Base-by-base conservation (phyloP, 129 eudicot genomes). In the Saposhnikovia divaricata region DNA sequence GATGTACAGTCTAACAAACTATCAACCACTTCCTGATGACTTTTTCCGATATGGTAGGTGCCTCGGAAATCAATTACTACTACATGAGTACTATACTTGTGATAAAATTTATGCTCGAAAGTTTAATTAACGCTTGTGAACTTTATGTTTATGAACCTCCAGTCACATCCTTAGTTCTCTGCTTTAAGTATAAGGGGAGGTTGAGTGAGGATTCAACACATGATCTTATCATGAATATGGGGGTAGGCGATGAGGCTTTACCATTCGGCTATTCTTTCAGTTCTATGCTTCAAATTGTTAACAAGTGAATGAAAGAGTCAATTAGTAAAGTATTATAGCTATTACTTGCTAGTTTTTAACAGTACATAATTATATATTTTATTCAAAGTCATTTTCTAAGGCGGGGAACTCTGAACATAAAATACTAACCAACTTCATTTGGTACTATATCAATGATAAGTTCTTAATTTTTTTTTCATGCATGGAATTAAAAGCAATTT, bases 41-140 rank as follows among this genome's bases (percentile, higher is more conserved):
- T 48, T 96, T 19, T 96, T 86, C 78, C 90, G 97, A 55, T 92
- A 96, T 84, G 98, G 99, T 96, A 92, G 71, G 61, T 68, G 27
- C 15, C 42, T 21, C 21, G 68, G 31, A 23, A 6, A 31, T 61
- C 69, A 61, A 9, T 59, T n/a, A 28, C 72, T 28, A 66, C 31
- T 12, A 34, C 37, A 34, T 13, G 40, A 3, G 40, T 59, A 31
- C 31, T 9, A 7, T 11, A 9, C 13, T 23, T 59, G n/a, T n/a
- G 0, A 59, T n/a, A 23, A 59, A 15, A 2, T n/a, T 59, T 59
- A 21, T n/a, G 7, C n/a, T 21, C 6, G 2, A 7, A 55, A n/a
- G n/a, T 23, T 59, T 9, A 59, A 23, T 57, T 21, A 13, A 59
- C 5, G 14, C 27, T 2, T 3, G 14, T 59, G 31, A 59, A 23